Evolutionary conservation across 2,329 filamentous ascomycete genomes (phyloP), one percentile per base, ranked within the genome.

Genomic region (Colletotrichum simmondsii): DNA sequence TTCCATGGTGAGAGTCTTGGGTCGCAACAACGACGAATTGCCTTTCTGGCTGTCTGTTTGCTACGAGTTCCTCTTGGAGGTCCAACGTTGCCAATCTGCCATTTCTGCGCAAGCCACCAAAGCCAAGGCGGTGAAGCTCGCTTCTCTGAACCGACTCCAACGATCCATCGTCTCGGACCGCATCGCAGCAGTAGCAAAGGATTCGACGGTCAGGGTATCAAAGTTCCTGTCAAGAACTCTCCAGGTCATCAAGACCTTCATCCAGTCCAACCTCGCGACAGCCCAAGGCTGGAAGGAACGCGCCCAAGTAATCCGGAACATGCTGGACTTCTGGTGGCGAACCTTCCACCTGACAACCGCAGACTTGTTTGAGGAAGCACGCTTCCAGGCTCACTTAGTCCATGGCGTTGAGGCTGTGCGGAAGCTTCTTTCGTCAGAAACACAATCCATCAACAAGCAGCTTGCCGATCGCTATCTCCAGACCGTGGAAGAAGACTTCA

Each of bases 331-430:
- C 76, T 87, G 91, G 82, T 85, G 86, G 79, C 84, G 87, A 24
- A 92, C 89, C 0, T 85, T 89, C 68, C 75, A 77, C 0, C 83
- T 90, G 37, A 83, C 87, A 1, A 85, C 83, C 14, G 79, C 79
- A 0, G 26, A 77, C 4, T 77, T 80, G 0, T 92, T 92, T 75
- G 89, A 92, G 69, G 91, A 92, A 76, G 90, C 90, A 19, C 85
- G 83, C 42, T 93, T 93, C 79, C 91, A 91, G 78, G 91, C 90
- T 32, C 90, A 92, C 77, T 80, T 93, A 16, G 82, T 85, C 0
- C 86, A 90, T 65, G 87, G 88, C 7, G 82, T 83, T 0, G 82
- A 84, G 26, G 79, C 86, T 10, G 71, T 90, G 1, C 79, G 81
- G n/a, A 78, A 78, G 3, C 79, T 81, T 26, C 63, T 83, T 5